Percentiles rank a stretch among this genome's conserved stretches.
These are phyloP conservation scores for Fusarium buharicum DNA, from an alignment of 2,329 filamentous ascomycete species.

Conservation along the genomic window DNA sequence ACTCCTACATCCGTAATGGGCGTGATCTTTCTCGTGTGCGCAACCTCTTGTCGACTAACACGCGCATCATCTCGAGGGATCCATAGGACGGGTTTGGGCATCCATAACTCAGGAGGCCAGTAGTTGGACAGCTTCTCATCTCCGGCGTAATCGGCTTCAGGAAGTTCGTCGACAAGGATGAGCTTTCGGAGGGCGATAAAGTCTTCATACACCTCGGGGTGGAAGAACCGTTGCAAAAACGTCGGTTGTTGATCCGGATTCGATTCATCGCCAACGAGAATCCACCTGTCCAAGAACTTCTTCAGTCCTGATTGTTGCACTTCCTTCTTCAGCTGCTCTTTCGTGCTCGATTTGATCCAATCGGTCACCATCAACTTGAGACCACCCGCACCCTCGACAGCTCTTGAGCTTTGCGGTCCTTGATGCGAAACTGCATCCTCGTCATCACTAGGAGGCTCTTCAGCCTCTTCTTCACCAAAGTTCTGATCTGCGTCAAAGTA, in stretches of 20 bases:
- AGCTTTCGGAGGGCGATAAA: constrained; percentile 76
- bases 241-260: constrained; percentile 53
- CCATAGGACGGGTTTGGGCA: constrained; percentile 78
- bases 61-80: constrained; percentile 80
- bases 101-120: constrained; percentile 73
- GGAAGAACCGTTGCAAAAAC: constrained; percentile 74
- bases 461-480: constrained; percentile 50
- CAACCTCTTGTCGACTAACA: constrained; percentile 80
- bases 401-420: constrained; percentile 45
- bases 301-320: constrained; percentile 44
- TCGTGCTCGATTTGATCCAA: constrained; percentile 53
- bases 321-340: constrained; percentile 47
- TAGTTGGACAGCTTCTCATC: constrained; percentile 71
- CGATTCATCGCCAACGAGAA: constrained; percentile 43
- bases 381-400: constrained; percentile 53
- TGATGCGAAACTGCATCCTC: constrained; percentile 39
- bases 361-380: constrained; percentile 48
- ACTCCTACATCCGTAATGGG: constrained; percentile 75
- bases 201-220: constrained; percentile 80
- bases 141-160: constrained; percentile 59
- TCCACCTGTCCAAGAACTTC: constrained; percentile 43
- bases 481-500: constrained; percentile 51
- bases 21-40: constrained; percentile 75
- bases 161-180: constrained; percentile 66
- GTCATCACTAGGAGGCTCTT: constrained; percentile 44